phyloP scores from a whole-genome alignment of 495 filamentous ascomycete genomes.

The Aspergillus saccharolyticus region DNA sequence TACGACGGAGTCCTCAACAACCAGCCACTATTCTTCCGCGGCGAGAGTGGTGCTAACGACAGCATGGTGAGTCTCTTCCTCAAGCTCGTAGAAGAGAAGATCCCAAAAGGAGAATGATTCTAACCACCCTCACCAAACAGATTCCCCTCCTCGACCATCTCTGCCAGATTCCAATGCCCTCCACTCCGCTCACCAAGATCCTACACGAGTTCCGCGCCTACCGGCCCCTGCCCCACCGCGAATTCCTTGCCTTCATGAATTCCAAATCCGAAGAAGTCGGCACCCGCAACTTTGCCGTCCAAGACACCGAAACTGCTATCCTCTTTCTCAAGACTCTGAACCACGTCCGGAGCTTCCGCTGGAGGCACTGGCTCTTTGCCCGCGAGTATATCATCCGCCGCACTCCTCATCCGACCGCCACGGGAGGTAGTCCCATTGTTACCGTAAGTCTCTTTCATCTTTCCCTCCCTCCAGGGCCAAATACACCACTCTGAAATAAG shows the following conservation, averaged over 20 bases:
- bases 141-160: constrained; percentile 84
- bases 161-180: constrained; percentile 72
- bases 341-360: constrained; percentile 85
- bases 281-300: constrained; percentile 58
- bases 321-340: constrained; percentile 71
- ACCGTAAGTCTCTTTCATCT: constrained; percentile 45
- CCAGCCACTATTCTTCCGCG: constrained; percentile 69
- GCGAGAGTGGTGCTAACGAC: constrained; percentile 88
- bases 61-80: constrained; percentile 52
- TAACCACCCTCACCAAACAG: constrained; percentile 30
- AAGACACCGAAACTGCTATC: constrained; percentile 44
- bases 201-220: constrained; percentile 81
- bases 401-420: constrained; percentile 78
- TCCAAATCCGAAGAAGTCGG: constrained; percentile 49
- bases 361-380: constrained; percentile 94
- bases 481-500: background rate
- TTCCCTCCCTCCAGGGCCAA: background rate
- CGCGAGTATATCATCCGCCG: constrained; percentile 86
- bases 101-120: no score
- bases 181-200: constrained; percentile 78
- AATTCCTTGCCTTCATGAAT: constrained; percentile 71
- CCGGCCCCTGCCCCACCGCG: constrained; percentile 76
- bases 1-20: constrained; percentile 75
- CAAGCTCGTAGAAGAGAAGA: no score
- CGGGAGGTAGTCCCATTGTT: constrained; percentile 86